Conservation (phyloP, 1,284 basidiomycete genomes). For the Papiliotrema flavescens region DNA sequence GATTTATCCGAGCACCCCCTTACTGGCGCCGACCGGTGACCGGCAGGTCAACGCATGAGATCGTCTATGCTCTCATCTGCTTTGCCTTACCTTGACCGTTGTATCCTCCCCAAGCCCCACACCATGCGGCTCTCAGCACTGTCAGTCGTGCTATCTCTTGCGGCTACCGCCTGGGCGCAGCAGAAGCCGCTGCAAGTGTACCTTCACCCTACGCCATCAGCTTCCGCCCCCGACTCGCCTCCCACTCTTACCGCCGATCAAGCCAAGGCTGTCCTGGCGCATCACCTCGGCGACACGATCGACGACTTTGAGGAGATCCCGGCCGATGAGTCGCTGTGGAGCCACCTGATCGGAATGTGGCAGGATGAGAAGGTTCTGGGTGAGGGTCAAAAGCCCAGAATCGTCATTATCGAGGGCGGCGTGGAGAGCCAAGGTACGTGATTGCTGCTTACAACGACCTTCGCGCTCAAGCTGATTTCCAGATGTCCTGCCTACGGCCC, state of each 20-base stretch:
- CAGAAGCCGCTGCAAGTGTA: constrained; percentile 44
- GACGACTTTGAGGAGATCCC: constrained; percentile 39
- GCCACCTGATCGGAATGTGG: constrained; percentile 38
- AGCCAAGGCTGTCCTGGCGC: constrained; percentile 44
- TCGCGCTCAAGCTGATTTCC: neutral
- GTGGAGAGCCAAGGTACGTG: constrained; percentile 36
- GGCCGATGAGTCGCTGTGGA: constrained; percentile 40
- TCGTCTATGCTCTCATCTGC: too few relatives aligned
- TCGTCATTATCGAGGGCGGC: constrained; percentile 43
- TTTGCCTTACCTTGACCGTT: neutral
- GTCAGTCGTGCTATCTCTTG: constrained; percentile 7
- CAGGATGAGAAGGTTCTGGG: constrained; percentile 9
- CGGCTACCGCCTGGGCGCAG: constrained; percentile 10
- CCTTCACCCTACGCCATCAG: constrained; percentile 41
- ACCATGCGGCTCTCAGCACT: constrained; percentile 13
- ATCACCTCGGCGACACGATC: constrained; percentile 43
- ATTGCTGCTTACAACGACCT: neutral
- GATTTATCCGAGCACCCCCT: too few relatives aligned
- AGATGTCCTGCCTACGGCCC: constrained; percentile 37
- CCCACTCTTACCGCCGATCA: constrained; percentile 41
- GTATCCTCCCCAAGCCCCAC: neutral
- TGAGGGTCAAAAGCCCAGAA: constrained; percentile 22
- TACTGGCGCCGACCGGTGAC: too few relatives aligned
- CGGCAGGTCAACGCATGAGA: too few relatives aligned
- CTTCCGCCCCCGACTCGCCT: constrained; percentile 9